Evolutionary conservation across 1,139 yeast genomes (phyloP).

Genomic region (Kodamaea sp.): DNA sequence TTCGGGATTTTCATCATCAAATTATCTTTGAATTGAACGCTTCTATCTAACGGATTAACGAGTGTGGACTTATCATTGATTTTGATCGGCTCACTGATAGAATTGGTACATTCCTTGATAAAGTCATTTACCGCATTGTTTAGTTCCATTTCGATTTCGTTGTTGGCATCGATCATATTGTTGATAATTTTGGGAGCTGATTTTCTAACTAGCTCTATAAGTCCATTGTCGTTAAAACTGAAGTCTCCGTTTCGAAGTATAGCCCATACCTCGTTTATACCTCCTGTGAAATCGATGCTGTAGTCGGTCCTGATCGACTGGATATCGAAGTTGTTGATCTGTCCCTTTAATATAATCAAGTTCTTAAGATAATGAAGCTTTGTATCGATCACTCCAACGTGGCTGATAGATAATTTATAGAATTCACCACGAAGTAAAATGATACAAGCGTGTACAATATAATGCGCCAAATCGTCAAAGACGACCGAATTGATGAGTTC

Average conservation of each 20-base stretch:
- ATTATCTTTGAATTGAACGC: constrained; percentile 45
- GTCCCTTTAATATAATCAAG: constrained; percentile 67
- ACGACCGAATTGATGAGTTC: constrained; percentile 74
- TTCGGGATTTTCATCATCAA: constrained; percentile 56
- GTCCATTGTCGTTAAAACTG: constrained; percentile 39
- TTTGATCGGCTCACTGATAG: constrained; percentile 36
- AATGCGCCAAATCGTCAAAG: constrained; percentile 88
- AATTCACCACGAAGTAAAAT: constrained; percentile 54
- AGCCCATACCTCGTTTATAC: constrained; percentile 59
- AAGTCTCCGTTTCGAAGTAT: constrained; percentile 42
- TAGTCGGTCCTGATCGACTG: constrained; percentile 73
- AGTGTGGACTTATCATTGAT: constrained; percentile 14
- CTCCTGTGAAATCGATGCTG: constrained; percentile 74
- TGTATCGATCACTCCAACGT: constrained; percentile 54
- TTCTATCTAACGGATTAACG: constrained; percentile 29
- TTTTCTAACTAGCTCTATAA: constrained; percentile 62
- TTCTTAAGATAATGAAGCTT: constrained; percentile 72
- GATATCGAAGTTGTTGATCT: constrained; percentile 77
- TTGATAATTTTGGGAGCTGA: constrained; percentile 82
- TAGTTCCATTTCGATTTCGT: constrained; percentile 72
- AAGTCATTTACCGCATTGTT: constrained; percentile 70
- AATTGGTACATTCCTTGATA: constrained; percentile 40
- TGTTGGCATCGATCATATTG: constrained; percentile 83
- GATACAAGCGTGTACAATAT: constrained; percentile 79
- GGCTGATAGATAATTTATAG: constrained; percentile 40